These are phyloP conservation scores for Coemansia sp. DNA, from an alignment of 192 early-diverging fungal genomes.

Conservation along the genomic window DNA sequence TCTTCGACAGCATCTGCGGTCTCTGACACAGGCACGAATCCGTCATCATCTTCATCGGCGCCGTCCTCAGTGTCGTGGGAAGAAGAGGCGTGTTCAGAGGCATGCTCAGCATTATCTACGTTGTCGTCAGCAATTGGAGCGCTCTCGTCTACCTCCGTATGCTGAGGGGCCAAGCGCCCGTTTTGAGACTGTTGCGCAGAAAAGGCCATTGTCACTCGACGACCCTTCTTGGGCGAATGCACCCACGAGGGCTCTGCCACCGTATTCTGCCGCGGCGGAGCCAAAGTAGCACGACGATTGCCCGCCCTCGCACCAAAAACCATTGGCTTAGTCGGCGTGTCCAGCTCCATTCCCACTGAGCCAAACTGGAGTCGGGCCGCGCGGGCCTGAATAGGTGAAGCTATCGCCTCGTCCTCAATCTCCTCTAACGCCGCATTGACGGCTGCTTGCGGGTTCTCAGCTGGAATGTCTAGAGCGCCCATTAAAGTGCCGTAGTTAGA, in stretches of 20 bases:
- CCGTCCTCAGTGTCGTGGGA: conserved; percentile 12
- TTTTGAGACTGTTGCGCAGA: conserved; percentile 1
- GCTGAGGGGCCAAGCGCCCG: neutral
- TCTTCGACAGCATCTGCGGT: neutral
- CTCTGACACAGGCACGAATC: neutral
- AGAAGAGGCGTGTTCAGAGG: neutral
- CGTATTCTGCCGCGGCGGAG: conserved; percentile 13
- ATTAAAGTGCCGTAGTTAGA: conserved; percentile 31
- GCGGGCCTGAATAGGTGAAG: conserved; percentile 14
- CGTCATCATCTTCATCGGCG: conserved; percentile 4
- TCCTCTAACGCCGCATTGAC: neutral
- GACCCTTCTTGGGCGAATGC: conserved; percentile 30
- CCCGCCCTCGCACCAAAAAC: neutral
- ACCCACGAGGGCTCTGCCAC: conserved; percentile 24
- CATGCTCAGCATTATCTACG: neutral
- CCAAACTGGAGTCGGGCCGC: conserved; percentile 7
- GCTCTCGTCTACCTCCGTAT: neutral
- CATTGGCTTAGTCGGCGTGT: neutral
- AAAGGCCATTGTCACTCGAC: conserved; percentile 41
- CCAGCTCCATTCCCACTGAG: neutral
- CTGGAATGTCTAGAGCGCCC: conserved; percentile 40
- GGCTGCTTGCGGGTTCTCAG: neutral
- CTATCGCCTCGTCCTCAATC: conserved; percentile 21
- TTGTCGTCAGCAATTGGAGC: neutral
- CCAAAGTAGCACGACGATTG: conserved; percentile 35